Evolutionary conservation across 257 asterid genomes (phyloP).

Genomic region (Linderniella brevidens): DNA sequence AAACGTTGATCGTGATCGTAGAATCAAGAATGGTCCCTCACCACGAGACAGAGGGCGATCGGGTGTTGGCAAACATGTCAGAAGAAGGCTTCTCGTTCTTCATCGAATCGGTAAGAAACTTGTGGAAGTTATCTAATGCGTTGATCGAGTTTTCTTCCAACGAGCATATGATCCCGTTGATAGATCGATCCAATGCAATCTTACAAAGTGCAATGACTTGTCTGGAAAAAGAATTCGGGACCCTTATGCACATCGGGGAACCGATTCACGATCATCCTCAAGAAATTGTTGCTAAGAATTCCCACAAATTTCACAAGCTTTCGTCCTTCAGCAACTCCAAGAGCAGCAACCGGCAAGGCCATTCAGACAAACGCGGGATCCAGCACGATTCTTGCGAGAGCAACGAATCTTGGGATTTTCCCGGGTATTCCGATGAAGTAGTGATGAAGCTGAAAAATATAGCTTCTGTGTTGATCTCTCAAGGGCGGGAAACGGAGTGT

Average conservation of each 20-base stretch:
- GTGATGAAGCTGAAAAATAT: too few species aligned
- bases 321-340: too few species aligned
- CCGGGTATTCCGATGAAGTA: too few species aligned
- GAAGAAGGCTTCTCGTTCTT: constrained; percentile 34
- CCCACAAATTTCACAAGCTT: too few species aligned
- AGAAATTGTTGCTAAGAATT: too few species aligned
- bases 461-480: too few species aligned
- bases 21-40: constrained; percentile 33
- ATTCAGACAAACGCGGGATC: too few species aligned
- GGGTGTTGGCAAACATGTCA: constrained; percentile 14
- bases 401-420: too few species aligned
- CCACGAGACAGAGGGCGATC: constrained; percentile 11
- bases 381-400: too few species aligned
- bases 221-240: constrained; percentile 54
- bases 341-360: too few species aligned
- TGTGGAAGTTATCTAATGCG: constrained; percentile 27
- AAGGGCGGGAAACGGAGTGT: too few species aligned
- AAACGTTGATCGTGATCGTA: constrained; percentile 19
- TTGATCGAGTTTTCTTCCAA: constrained; percentile 28
- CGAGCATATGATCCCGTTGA: constrained; percentile 13
- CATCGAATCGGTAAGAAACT: constrained; percentile 36
- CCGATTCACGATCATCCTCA: too few species aligned
- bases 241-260: neutral
- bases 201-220: constrained; percentile 55
- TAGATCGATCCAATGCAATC: constrained; percentile 32